Conservation (phyloP, 164 flowering plant species). For the Amborella trichopoda region DNA sequence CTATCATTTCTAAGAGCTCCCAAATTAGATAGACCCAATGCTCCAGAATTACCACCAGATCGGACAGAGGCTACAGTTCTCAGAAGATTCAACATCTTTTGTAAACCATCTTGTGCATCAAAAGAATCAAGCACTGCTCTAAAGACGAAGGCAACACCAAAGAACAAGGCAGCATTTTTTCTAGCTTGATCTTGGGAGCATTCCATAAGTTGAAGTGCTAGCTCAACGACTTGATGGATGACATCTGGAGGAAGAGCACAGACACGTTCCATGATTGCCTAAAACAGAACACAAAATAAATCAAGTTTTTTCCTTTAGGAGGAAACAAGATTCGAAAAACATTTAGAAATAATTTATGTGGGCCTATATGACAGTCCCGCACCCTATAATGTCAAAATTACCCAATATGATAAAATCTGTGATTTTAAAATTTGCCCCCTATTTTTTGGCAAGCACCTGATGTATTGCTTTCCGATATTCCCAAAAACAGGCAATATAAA, state of each 20-base stretch:
- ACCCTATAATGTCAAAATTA: too few relatives aligned
- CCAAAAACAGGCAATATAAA: too few relatives aligned
- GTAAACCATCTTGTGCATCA: slow-evolving; percentile 80
- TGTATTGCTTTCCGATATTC: too few relatives aligned
- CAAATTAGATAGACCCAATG: slow-evolving; percentile 29
- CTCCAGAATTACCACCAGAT: slow-evolving; percentile 67
- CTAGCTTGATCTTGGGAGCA: slow-evolving; percentile 86
- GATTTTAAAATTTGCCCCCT: too few relatives aligned
- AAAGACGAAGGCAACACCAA: slow-evolving; percentile 83
- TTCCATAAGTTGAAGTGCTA: slow-evolving; percentile 83
- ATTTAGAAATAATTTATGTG: too few relatives aligned
- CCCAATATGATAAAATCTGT: too few relatives aligned
- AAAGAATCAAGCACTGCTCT: slow-evolving; percentile 84
- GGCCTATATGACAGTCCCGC: too few relatives aligned
- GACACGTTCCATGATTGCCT: slow-evolving; percentile 98
- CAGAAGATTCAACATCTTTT: slow-evolving; percentile 61
- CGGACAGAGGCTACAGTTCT: slow-evolving; percentile 84
- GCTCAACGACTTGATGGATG: slow-evolving; percentile 67
- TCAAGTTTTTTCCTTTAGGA: too few relatives aligned
- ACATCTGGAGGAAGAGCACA: slow-evolving; percentile 87
- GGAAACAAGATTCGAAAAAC: too few relatives aligned
- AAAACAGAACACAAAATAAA: too few relatives aligned
- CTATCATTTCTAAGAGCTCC: slow-evolving; percentile 66
- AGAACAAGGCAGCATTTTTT: slow-evolving; percentile 87
- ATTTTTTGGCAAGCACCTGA: too few relatives aligned